Percentiles rank a stretch among this genome's conserved stretches.
Conservation (phyloP, 306 rosid genomes). For the Prinsepia uniflora region DNA sequence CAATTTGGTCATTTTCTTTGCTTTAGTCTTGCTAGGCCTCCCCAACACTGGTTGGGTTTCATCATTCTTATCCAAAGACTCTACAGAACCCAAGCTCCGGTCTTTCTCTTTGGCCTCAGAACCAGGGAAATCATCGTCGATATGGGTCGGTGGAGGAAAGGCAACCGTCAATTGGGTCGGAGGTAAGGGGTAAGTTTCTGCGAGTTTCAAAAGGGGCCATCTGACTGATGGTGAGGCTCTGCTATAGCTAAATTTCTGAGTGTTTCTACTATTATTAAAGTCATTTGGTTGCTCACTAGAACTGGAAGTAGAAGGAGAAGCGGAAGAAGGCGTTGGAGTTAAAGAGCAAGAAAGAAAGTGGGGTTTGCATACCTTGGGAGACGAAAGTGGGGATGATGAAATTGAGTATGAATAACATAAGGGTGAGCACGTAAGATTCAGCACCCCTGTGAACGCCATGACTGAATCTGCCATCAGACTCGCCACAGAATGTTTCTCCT, state of each 20-base stretch:
- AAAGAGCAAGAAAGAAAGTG: slow-evolving; percentile 30
- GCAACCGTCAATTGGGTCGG: slow-evolving; percentile 33
- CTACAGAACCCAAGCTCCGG: slow-evolving; percentile 12
- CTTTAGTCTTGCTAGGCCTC: slow-evolving; percentile 54
- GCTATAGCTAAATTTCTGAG: slow-evolving; percentile 52
- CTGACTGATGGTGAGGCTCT: slow-evolving; percentile 91
- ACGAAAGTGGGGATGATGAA: slow-evolving; percentile 13
- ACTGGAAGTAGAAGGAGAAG: slow-evolving; percentile 9
- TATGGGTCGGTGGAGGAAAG: slow-evolving; percentile 24
- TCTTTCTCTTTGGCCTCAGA: slow-evolving; percentile 26
- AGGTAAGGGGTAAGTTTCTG: slow-evolving; percentile 40
- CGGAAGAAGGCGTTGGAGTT: slow-evolving; percentile 17
- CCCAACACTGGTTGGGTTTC: slow-evolving; percentile 46
- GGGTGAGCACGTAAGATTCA: slow-evolving; percentile 25
- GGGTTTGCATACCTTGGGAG: slow-evolving; percentile 31
- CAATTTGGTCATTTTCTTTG: slow-evolving; percentile 67
- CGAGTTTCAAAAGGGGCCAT: slow-evolving; percentile 67
- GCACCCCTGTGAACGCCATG: slow-evolving; percentile 13
- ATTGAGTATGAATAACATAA: slow-evolving; percentile 20
- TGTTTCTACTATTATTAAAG: background rate
- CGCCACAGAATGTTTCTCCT: background rate
- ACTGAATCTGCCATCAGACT: background rate
- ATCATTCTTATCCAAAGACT: slow-evolving; percentile 31
- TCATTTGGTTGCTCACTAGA: slow-evolving; percentile 22
- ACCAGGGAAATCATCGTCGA: slow-evolving; percentile 24